Evolutionary conservation across 2,329 filamentous ascomycete species (phyloP), one percentile per base, ranked within the genome.

Genomic region (Akanthomyces lecanii): DNA sequence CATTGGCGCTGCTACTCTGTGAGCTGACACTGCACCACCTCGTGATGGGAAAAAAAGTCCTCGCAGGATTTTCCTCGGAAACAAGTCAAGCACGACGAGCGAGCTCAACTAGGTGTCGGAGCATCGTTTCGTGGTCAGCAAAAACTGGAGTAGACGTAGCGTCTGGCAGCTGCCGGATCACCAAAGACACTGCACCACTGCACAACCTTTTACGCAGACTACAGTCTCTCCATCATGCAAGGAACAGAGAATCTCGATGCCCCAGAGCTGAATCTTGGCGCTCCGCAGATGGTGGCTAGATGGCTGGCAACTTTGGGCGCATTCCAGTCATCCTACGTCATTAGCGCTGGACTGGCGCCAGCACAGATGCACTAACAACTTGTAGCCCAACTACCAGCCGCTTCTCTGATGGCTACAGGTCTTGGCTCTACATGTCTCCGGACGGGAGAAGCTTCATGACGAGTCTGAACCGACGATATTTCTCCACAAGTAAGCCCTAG

Each of bases 331-430:
- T 36, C 48, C 58, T 47, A 61, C 40, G 58, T 61, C 58, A 61
- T 60, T 33, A 54, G 58, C 38, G 28, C 48, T 18, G 10, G 36
- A 23, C 47, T 12, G 45, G 45, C 23, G 36, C 21, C 47, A 52
- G 45, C 38, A 51, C 16, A 18, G 36, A 38, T 21, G 40, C 48
- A 47, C 58, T 47, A 91, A 72, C 44, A 36, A 36, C 33, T 36
- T 7, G 3, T 36, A 60, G 47, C 12, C 33, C 57, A 59, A 51
- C 28, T 51, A 44, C 57, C 16, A 4, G 44, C n/a, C 11, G 12
- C 8, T 25, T 38, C 30, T 48, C 23, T 38, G 14, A 6, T n/a
- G 48, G 5, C 16, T 16, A 12, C 1, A 12, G n/a, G 42, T 48
- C 42, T 48, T 36, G 12, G 54, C 54, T 16, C 10, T 10, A 4